Conservation (phyloP, 2,329 filamentous ascomycete species). For the Sporothrix schenckii region DNA sequence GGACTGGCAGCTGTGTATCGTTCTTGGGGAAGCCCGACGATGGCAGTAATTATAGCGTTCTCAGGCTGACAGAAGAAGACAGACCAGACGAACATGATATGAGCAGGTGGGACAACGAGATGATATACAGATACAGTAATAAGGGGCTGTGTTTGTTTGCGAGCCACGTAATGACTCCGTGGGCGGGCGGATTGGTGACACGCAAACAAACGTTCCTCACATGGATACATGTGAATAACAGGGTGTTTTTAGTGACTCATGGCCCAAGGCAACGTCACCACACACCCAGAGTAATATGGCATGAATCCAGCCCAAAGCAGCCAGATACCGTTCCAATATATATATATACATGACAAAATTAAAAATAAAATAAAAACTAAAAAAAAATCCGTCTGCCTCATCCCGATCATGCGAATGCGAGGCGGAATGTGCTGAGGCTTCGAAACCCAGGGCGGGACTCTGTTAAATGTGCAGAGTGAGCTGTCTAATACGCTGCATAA, state of each 20-base stretch:
- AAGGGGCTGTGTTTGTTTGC: too few relatives aligned
- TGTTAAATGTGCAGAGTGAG: not conserved
- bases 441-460: not conserved
- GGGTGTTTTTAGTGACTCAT: not conserved
- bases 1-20: not conserved
- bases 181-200: too few relatives aligned
- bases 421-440: not conserved
- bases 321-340: too few relatives aligned
- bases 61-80: not conserved
- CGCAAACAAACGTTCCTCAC: too few relatives aligned
- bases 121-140: not conserved
- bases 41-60: not conserved
- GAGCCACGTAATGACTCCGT: too few relatives aligned
- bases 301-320: too few relatives aligned
- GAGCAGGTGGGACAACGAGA: not conserved
- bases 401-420: slow-evolving; percentile 3
- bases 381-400: not conserved
- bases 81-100: slow-evolving; percentile 3
- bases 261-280: slow-evolving; percentile 21
- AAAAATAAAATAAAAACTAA: not conserved
- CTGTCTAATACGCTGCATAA: not conserved
- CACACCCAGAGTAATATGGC: not conserved
- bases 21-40: slow-evolving; percentile 6
- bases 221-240: too few relatives aligned
- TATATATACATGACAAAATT: too few relatives aligned